Evolutionary conservation across 2,329 filamentous ascomycete genomes (phyloP).

Genomic region (Nemania sp.): DNA sequence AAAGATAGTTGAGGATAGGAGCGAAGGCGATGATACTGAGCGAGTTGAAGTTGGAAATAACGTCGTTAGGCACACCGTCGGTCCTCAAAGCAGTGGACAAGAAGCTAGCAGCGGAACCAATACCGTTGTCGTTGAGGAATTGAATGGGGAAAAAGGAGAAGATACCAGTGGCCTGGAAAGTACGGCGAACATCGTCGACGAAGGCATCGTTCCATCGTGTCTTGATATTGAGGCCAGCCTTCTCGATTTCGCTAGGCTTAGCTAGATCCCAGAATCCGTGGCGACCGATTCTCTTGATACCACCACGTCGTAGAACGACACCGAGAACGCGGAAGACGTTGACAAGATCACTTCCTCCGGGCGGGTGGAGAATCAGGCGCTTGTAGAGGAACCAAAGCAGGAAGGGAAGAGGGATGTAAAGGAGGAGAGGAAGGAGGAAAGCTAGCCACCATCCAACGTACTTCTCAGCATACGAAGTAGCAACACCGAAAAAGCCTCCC

Average conservation of each 20-base stretch:
- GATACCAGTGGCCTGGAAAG: constrained; percentile 71
- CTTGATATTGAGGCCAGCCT: constrained; percentile 53
- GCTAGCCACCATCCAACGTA: constrained; percentile 64
- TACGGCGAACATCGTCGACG: constrained; percentile 73
- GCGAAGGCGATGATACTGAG: constrained; percentile 61
- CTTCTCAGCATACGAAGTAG: constrained; percentile 65
- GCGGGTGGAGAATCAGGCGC: constrained; percentile 58
- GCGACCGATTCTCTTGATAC: constrained; percentile 55
- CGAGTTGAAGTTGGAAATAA: constrained; percentile 63
- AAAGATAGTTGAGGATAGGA: constrained; percentile 60
- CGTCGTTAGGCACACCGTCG: constrained; percentile 63
- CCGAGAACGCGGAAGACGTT: constrained; percentile 58
- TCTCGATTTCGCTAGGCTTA: constrained; percentile 66
- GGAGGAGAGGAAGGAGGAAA: constrained; percentile 58
- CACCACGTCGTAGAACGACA: constrained; percentile 56
- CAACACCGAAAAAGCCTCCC: constrained; percentile 64
- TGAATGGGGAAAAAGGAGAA: constrained; percentile 64
- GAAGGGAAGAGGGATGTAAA: constrained; percentile 58
- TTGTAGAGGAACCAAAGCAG: constrained; percentile 58
- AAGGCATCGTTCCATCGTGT: constrained; percentile 73
- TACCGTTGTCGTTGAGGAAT: constrained; percentile 61
- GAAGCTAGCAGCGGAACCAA: constrained; percentile 62
- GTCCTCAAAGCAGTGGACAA: constrained; percentile 62
- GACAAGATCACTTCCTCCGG: constrained; percentile 59
- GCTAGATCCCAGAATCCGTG: constrained; percentile 69